Percentiles rank a stretch among this genome's conserved stretches.
Evolutionary conservation across 2,329 filamentous ascomycete species (phyloP).

Genomic region (Pseudofabraea citricarpa): DNA sequence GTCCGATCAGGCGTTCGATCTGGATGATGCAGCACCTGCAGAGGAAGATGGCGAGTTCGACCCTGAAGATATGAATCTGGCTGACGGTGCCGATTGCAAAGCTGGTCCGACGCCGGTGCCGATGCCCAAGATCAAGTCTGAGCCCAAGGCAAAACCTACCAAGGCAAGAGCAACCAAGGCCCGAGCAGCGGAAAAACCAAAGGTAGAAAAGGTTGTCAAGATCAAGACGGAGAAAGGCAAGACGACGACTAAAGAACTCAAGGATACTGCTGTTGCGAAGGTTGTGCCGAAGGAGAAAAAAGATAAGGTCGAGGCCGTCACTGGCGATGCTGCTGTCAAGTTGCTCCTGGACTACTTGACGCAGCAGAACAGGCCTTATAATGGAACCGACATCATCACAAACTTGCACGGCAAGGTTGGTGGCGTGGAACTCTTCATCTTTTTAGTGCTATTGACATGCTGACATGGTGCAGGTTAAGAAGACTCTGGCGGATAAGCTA

Average conservation of each 20-base stretch:
- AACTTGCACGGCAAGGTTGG: slow-evolving; percentile 55
- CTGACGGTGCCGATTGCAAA: no score
- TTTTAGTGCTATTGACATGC: slow-evolving; percentile 3
- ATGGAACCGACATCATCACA: slow-evolving; percentile 48
- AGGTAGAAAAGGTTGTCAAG: slow-evolving; percentile 13
- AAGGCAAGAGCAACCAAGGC: neutral
- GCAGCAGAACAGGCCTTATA: slow-evolving; percentile 34
- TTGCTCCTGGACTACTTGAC: slow-evolving; percentile 31
- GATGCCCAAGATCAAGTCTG: neutral
- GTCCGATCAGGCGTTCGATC: neutral
- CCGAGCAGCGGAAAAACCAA: slow-evolving; percentile 1
- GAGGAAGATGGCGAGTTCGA: neutral
- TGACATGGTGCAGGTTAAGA: slow-evolving; percentile 15
- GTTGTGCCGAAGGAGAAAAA: slow-evolving; percentile 13
- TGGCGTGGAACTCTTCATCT: neutral
- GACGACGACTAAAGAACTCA: slow-evolving; percentile 9
- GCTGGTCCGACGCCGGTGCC: no score
- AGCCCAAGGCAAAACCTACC: neutral
- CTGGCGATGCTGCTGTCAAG: slow-evolving; percentile 27
- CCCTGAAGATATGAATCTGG: no score
- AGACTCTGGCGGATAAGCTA: slow-evolving; percentile 53
- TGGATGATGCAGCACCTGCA: neutral
- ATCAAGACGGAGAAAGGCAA: slow-evolving; percentile 4
- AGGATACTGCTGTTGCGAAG: slow-evolving; percentile 7
- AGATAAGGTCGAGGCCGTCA: slow-evolving; percentile 22